Evolutionary conservation across 352 stramenopile genomes (phyloP), one percentile per base, ranked within the genome.

Genomic region (Phytophthora fragariaefolia): DNA sequence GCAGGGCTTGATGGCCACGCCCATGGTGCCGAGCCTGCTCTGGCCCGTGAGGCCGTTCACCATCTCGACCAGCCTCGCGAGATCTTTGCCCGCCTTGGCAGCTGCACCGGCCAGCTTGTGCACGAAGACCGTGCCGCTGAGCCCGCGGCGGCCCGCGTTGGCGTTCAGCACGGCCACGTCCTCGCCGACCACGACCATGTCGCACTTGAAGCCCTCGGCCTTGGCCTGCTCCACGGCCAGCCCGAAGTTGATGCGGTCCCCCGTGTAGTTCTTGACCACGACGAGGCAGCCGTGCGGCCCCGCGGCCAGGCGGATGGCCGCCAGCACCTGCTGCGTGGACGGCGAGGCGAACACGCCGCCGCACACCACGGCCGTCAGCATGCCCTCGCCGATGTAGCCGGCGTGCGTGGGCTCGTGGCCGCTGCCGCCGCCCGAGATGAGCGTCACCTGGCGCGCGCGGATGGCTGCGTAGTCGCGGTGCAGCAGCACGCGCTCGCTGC

Each of bases 231-330:
- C 97, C 27, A 97, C 92, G 6, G 98, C 98, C 67, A 99, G 91
- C 0, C 97, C 97, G 76, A 99, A 99, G 81, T 99, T 99, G 38
- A 99, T 83, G 40, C 96, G 87, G 80, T 99, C 98, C 23, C 98
- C 97, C 2, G 97, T 99, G 87, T 99, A 99, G 83, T 99, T 99
- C 85, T 99, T 99, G 27, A 99, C 95, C 49, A 99, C 91, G 2
- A 99, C 66, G 6, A 99, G 76, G 61, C 95, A 98, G 40, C 97
- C 96, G 38, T 90, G 83, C 3, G 81, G 75, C 0, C 87, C 88
- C 1, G 84, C 74, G 24, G 87, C 81, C 22, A 96, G 82, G 28
- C 93, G 90, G 75, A 99, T 99, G n/a, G 97, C 97, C 9, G 90
- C 87, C 18, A 99, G 82, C 54, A 99, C 96, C 47, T 97, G 90